These are phyloP conservation scores for Neurospora sp. DNA, from an alignment of 495 filamentous ascomycete species.

Conservation along the genomic window DNA sequence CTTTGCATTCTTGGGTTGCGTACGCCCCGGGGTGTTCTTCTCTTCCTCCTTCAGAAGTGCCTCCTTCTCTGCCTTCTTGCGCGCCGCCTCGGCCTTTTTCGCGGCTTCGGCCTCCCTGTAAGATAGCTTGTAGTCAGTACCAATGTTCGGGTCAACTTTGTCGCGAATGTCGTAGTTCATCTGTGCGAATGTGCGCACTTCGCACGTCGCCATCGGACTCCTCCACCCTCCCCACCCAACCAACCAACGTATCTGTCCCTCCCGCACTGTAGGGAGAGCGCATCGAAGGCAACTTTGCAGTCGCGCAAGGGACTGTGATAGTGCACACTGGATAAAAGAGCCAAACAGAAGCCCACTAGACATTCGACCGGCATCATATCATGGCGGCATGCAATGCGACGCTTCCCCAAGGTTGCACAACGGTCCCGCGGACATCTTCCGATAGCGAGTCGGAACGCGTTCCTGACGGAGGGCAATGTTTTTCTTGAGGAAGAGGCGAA, in stretches of 20 bases:
- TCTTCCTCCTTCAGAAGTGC: constrained; percentile 80
- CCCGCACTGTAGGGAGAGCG: not conserved
- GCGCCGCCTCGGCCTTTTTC: constrained; percentile 76
- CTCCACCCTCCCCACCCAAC: not conserved
- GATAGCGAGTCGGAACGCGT: not conserved
- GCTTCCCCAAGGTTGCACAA: not conserved
- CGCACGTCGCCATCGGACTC: not conserved
- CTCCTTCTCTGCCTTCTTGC: constrained; percentile 82
- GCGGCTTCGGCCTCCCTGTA: constrained; percentile 69
- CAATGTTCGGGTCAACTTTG: not conserved
- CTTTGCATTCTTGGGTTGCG: constrained; percentile 47
- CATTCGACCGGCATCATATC: not conserved
- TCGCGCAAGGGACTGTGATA: not conserved
- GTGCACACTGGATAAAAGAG: not conserved
- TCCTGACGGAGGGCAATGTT: not conserved
- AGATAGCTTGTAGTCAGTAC: not conserved
- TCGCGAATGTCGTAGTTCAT: constrained; percentile 1
- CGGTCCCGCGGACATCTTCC: not conserved
- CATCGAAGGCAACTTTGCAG: not conserved
- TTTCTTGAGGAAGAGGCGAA: not conserved
- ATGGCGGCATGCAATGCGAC: not conserved
- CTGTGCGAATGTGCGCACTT: not conserved
- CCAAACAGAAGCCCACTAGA: not conserved
- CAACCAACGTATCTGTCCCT: not conserved
- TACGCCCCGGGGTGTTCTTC: constrained; percentile 52